Percentiles rank a stretch among this genome's conserved stretches.
Evolutionary conservation across 306 rosid species (phyloP).

Genomic region (Senna tora): DNA sequence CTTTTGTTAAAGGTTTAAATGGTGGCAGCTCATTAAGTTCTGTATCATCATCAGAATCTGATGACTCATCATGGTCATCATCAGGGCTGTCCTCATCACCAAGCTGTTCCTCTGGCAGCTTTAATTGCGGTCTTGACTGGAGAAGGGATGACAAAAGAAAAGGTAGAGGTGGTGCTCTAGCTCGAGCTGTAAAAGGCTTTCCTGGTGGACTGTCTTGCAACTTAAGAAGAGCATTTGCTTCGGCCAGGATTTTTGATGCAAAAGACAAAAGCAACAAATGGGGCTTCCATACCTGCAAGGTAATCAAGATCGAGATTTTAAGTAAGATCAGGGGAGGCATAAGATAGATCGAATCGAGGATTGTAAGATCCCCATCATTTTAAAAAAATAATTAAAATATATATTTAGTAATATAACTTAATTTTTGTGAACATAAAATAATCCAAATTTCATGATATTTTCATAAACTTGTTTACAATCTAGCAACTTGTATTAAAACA

Average conservation of each 20-base stretch:
- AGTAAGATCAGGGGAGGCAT: too few relatives aligned
- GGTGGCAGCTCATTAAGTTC: constrained; percentile 86
- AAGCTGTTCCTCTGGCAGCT: constrained; percentile 86
- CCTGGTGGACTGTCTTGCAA: constrained; percentile 95
- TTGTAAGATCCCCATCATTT: too few relatives aligned
- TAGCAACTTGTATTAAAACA: too few relatives aligned
- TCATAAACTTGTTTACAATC: too few relatives aligned
- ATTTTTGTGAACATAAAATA: too few relatives aligned
- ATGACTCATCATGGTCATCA: constrained; percentile 80
- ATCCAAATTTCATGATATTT: too few relatives aligned
- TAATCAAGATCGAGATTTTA: too few relatives aligned
- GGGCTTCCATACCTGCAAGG: constrained; percentile 99
- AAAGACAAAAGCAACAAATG: constrained; percentile 89
- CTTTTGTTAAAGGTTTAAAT: constrained; percentile 75
- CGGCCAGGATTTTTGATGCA: constrained; percentile 93
- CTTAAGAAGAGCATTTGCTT: constrained; percentile 91
- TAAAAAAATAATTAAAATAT: too few relatives aligned
- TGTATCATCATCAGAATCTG: constrained; percentile 87
- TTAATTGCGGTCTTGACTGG: constrained; percentile 84
- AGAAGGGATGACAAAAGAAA: constrained; percentile 90
- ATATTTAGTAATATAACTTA: too few relatives aligned
- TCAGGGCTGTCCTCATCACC: constrained; percentile 72
- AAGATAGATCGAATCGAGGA: too few relatives aligned
- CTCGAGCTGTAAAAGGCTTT: constrained; percentile 68
- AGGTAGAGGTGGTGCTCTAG: constrained; percentile 85